These are phyloP conservation scores for Apophysomyces trapeziformis DNA, from an alignment of 371 early-diverging fungal species.

Conservation along the genomic window DNA sequence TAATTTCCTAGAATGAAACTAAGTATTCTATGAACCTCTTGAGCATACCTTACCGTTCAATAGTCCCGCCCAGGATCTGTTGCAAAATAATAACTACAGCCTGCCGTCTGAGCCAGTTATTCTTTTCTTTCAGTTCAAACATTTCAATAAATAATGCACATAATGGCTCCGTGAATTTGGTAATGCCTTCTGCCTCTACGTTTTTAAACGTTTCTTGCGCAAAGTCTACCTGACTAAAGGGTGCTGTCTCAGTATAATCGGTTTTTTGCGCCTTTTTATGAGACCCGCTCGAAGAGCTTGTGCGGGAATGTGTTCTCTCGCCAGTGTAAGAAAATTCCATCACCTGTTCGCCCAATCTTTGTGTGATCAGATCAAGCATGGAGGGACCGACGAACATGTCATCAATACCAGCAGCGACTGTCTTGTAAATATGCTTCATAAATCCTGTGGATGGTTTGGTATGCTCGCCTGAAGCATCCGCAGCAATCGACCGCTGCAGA, in stretches of 20 bases:
- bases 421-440: slow-evolving; percentile 75
- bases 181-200: slow-evolving; percentile 55
- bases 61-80: slow-evolving; percentile 83
- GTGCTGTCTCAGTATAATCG: background rate
- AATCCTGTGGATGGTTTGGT: slow-evolving; percentile 42
- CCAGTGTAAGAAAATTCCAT: slow-evolving; percentile 43
- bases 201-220: slow-evolving; percentile 17
- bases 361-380: slow-evolving; percentile 74
- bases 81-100: slow-evolving; percentile 85
- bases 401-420: slow-evolving; percentile 72
- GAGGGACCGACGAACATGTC: slow-evolving; percentile 71
- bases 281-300: slow-evolving; percentile 12
- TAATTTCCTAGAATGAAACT: slow-evolving; percentile 38
- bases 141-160: slow-evolving; percentile 85
- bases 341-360: slow-evolving; percentile 71
- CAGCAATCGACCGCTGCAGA: slow-evolving; percentile 12
- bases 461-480: background rate
- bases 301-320: slow-evolving; percentile 9
- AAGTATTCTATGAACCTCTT: background rate
- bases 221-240: slow-evolving; percentile 1
- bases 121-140: slow-evolving; percentile 85
- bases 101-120: slow-evolving; percentile 87
- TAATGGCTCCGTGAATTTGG: slow-evolving; percentile 70
- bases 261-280: background rate
- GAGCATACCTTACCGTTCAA: slow-evolving; percentile 65